Evolutionary conservation across 2,329 filamentous ascomycete genomes (phyloP).

Genomic region (Fusarium sp.): DNA sequence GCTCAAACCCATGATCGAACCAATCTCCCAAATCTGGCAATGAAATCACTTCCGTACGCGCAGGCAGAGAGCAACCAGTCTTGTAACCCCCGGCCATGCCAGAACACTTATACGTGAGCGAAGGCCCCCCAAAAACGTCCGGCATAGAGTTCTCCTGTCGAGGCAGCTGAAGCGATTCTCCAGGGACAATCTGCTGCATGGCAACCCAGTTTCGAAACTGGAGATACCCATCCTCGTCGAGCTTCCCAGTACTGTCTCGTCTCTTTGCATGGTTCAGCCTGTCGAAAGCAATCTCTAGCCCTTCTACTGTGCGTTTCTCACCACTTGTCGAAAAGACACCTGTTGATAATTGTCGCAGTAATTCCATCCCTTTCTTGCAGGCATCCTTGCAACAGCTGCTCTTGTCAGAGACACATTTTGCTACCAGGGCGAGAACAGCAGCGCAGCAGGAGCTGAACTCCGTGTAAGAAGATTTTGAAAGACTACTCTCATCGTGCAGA

Average conservation of each 20-base stretch:
- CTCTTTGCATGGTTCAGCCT: neutral
- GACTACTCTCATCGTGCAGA: slow-evolving; percentile 6
- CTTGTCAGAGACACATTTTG: slow-evolving; percentile 12
- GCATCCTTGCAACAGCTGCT: neutral
- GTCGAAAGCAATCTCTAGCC: slow-evolving; percentile 9
- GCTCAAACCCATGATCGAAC: slow-evolving; percentile 14
- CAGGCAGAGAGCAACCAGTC: neutral
- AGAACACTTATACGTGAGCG: neutral
- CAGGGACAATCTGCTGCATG: slow-evolving; percentile 26
- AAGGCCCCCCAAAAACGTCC: neutral
- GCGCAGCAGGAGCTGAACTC: slow-evolving; percentile 33
- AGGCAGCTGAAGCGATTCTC: slow-evolving; percentile 9
- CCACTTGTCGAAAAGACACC: slow-evolving; percentile 20
- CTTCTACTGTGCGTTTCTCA: slow-evolving; percentile 18
- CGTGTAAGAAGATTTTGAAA: slow-evolving; percentile 34
- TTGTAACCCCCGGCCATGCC: neutral
- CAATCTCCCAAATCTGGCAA: slow-evolving; percentile 19
- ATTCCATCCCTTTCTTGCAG: slow-evolving; percentile 16
- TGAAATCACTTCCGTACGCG: slow-evolving; percentile 10
- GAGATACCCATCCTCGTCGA: slow-evolving; percentile 17
- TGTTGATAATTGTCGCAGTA: slow-evolving; percentile 20
- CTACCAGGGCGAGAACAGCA: slow-evolving; percentile 24
- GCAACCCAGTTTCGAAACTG: slow-evolving; percentile 36
- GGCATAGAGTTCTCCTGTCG: slow-evolving; percentile 1
- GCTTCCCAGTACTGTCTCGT: neutral